Conservation (phyloP, 2,329 filamentous ascomycete species). For the Blumeriella jaapii region DNA sequence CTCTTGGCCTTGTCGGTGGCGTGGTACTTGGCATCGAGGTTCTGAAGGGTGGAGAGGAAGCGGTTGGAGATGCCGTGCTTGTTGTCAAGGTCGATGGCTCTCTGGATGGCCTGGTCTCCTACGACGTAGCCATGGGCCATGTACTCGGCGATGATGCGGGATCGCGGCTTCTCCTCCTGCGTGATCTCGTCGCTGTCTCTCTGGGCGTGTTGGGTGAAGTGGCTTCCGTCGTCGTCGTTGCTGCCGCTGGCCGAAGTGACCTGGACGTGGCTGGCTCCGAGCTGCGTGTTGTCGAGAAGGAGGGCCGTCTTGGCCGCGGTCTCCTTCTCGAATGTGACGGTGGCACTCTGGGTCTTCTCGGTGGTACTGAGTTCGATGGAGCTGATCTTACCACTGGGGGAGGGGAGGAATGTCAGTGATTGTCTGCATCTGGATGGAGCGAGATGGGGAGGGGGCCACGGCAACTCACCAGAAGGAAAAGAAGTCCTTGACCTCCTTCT, state of each 20-base stretch:
- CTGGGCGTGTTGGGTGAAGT: conserved; percentile 42
- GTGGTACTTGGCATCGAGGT: conserved; percentile 77
- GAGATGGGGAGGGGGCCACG: too few relatives aligned
- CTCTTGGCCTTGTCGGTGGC: conserved; percentile 77
- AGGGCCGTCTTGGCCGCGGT: conserved; percentile 95
- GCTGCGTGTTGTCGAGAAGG: conserved; percentile 91
- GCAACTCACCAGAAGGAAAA: conserved; percentile 79
- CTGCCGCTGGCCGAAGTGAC: conserved; percentile 56
- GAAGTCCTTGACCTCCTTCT: conserved; percentile 91
- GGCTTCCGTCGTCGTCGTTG: conserved; percentile 45
- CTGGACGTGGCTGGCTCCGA: conserved; percentile 75
- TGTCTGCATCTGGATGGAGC: not conserved
- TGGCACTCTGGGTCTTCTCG: conserved; percentile 66
- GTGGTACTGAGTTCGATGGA: conserved; percentile 61
- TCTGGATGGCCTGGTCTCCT: conserved; percentile 40
- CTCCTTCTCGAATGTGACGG: conserved; percentile 94
- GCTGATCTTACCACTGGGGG: conserved; percentile 74
- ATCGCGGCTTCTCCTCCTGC: conserved; percentile 94
- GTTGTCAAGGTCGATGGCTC: conserved; percentile 76
- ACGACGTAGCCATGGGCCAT: conserved; percentile 89
- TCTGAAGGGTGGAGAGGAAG: conserved; percentile 66
- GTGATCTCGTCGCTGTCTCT: conserved; percentile 59
- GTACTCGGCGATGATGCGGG: conserved; percentile 90
- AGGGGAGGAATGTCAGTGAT: conserved; percentile 2
- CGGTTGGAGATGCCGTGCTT: conserved; percentile 75